A percentile compares a stretch with the other conserved stretches of the same genome.
Conservation (phyloP, 1,284 basidiomycete genomes). For the Ustilago loliicola region DNA sequence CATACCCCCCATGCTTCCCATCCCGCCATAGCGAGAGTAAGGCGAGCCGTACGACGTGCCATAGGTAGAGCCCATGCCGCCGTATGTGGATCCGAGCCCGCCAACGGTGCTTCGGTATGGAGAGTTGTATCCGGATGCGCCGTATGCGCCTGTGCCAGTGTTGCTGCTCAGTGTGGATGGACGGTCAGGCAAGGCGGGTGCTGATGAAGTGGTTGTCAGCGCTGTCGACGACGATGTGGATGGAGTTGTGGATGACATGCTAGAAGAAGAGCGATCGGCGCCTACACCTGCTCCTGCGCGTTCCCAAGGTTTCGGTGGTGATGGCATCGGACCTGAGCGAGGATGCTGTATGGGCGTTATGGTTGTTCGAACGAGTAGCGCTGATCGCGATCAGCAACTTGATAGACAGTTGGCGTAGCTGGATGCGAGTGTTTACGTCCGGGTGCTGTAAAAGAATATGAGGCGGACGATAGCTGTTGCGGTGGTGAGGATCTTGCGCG, state of each 20-base stretch:
- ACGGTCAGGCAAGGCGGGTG: slow-evolving; percentile 65
- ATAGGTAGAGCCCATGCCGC: slow-evolving; percentile 62
- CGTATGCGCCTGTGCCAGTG: slow-evolving; percentile 40
- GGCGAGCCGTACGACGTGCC: slow-evolving; percentile 63
- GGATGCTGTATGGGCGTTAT: neutral
- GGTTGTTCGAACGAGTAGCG: neutral
- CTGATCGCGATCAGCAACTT: neutral
- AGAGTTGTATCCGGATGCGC: slow-evolving; percentile 39
- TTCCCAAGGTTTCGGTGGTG: slow-evolving; percentile 70
- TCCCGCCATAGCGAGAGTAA: slow-evolving; percentile 65
- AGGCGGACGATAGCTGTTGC: neutral
- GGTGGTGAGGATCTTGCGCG: neutral
- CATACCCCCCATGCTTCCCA: slow-evolving; percentile 44
- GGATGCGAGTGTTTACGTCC: neutral
- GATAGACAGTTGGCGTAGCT: neutral
- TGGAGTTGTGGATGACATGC: slow-evolving; percentile 27
- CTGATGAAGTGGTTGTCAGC: slow-evolving; percentile 34
- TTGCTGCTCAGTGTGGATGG: slow-evolving; percentile 54
- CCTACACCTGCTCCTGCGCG: slow-evolving; percentile 57
- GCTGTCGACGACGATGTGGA: slow-evolving; percentile 35
- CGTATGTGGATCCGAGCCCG: slow-evolving; percentile 62
- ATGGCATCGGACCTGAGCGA: slow-evolving; percentile 44
- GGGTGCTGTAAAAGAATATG: neutral
- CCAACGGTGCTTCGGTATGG: slow-evolving; percentile 53
- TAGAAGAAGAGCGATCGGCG: slow-evolving; percentile 28